phyloP scores from a whole-genome alignment of 495 filamentous ascomycete species.

The Annulohypoxylon maeteangense region DNA sequence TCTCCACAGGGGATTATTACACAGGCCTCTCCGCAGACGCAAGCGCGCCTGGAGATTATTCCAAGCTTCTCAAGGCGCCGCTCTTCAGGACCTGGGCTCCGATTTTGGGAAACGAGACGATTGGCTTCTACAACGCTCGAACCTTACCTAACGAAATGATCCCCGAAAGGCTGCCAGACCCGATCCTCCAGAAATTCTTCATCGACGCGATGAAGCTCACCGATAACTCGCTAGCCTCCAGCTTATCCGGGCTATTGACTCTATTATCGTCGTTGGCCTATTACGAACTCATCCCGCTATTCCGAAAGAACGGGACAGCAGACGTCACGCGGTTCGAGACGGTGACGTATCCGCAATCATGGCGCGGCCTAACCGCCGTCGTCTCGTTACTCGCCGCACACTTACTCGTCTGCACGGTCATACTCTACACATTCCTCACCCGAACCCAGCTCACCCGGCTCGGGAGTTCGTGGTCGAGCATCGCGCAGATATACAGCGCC shows the following conservation, averaged over 20 bases:
- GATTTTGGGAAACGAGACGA: neutral
- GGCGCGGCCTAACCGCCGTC: neutral
- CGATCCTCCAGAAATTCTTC: neutral
- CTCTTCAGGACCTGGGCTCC: neutral
- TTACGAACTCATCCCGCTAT: neutral
- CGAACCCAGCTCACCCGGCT: neutral
- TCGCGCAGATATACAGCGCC: neutral
- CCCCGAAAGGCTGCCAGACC: neutral
- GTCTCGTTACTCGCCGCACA: neutral
- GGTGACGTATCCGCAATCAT: neutral
- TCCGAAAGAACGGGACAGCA: neutral
- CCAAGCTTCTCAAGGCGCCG: neutral
- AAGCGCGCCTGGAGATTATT: neutral
- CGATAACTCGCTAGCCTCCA: neutral
- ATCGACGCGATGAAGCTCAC: neutral
- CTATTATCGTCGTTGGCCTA: neutral
- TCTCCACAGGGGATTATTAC: neutral
- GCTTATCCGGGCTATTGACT: neutral
- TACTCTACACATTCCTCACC: neutral
- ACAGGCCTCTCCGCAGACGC: neutral
- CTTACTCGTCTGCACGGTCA: neutral
- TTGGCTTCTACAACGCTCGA: neutral
- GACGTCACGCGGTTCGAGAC: neutral
- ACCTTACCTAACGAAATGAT: neutral
- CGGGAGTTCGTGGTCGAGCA: neutral